Evolutionary conservation across 2,329 filamentous ascomycete species (phyloP).

Genomic region (Aspergillus ibericus): DNA sequence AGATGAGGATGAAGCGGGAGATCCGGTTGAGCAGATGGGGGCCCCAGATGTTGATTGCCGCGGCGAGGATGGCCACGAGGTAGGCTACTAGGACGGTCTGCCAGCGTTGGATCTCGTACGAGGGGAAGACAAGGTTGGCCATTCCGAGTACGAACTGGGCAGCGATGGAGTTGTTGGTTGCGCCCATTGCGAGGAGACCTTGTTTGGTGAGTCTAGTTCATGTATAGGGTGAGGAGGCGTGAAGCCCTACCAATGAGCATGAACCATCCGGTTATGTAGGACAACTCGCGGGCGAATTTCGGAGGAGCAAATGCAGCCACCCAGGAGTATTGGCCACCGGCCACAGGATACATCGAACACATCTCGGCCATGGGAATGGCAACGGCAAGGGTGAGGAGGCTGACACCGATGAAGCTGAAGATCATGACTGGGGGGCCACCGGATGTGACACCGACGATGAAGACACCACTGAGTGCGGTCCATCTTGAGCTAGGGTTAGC

Average conservation of each 20-base stretch:
- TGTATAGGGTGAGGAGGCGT: neutral
- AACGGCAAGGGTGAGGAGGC: constrained; percentile 52
- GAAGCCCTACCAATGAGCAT: constrained; percentile 45
- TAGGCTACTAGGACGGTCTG: constrained; percentile 56
- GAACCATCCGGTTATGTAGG: constrained; percentile 51
- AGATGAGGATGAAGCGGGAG: constrained; percentile 51
- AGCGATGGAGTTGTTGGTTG: constrained; percentile 54
- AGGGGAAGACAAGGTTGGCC: constrained; percentile 52
- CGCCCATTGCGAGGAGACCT: constrained; percentile 47
- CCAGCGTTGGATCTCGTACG: constrained; percentile 56
- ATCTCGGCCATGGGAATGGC: constrained; percentile 62
- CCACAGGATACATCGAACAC: constrained; percentile 57
- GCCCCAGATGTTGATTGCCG: constrained; percentile 50
- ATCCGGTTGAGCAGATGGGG: constrained; percentile 53
- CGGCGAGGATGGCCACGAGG: constrained; percentile 46
- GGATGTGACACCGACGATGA: constrained; percentile 57
- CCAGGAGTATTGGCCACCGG: constrained; percentile 60
- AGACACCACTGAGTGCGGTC: constrained; percentile 57
- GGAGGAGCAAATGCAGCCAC: constrained; percentile 57
- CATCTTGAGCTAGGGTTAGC: constrained; percentile 38
- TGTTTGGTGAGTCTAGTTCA: neutral
- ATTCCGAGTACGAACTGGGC: constrained; percentile 58
- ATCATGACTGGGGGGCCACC: constrained; percentile 62
- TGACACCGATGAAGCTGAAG: constrained; percentile 58
- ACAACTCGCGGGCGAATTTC: constrained; percentile 44